phyloP scores from a whole-genome alignment of 2,329 filamentous ascomycete species.

The Paraphaeosphaeria sporulosa region DNA sequence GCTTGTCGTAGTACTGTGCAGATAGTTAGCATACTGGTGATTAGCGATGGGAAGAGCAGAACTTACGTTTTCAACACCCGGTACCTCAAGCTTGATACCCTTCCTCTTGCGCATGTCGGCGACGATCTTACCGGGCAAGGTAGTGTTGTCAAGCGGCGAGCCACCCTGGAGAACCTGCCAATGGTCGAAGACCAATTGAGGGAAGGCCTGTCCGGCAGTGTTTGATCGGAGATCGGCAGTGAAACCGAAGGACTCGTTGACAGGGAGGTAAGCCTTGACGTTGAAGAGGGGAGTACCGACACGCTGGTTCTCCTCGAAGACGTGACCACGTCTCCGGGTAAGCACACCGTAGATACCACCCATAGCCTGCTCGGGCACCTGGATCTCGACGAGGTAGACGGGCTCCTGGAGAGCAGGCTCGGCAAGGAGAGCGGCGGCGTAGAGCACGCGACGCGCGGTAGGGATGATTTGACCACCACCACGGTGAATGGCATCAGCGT shows the following conservation, averaged over 20 bases:
- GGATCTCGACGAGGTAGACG: slow-evolving; percentile 98
- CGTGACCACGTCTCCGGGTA: slow-evolving; percentile 96
- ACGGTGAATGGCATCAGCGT: slow-evolving; percentile 99
- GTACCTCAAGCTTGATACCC: slow-evolving; percentile 97
- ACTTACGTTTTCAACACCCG: slow-evolving; percentile 95
- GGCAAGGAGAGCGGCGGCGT: slow-evolving; percentile 89
- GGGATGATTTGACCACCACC: slow-evolving; percentile 99
- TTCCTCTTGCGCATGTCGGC: slow-evolving; percentile 96
- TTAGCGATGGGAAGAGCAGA: not conserved
- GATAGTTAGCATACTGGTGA: slow-evolving; percentile 54
- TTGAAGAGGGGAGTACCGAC: slow-evolving; percentile 99
- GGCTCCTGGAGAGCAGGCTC: slow-evolving; percentile 93
- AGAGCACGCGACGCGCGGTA: slow-evolving; percentile 95
- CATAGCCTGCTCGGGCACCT: slow-evolving; percentile 98
- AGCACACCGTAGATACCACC: slow-evolving; percentile 99
- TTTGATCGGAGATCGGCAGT: slow-evolving; percentile 92
- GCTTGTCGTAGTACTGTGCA: slow-evolving; percentile 95
- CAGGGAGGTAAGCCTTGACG: slow-evolving; percentile 96
- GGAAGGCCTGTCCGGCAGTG: slow-evolving; percentile 98
- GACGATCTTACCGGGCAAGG: slow-evolving; percentile 84
- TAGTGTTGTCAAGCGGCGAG: slow-evolving; percentile 82
- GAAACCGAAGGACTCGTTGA: slow-evolving; percentile 99
- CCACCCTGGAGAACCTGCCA: slow-evolving; percentile 97
- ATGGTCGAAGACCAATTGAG: slow-evolving; percentile 98
- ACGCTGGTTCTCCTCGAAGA: slow-evolving; percentile 98